A percentile compares a stretch with the other conserved stretches of the same genome.
Evolutionary conservation across 192 early-diverging fungal species (phyloP).

Genomic region (Funneliformis geosporum): DNA sequence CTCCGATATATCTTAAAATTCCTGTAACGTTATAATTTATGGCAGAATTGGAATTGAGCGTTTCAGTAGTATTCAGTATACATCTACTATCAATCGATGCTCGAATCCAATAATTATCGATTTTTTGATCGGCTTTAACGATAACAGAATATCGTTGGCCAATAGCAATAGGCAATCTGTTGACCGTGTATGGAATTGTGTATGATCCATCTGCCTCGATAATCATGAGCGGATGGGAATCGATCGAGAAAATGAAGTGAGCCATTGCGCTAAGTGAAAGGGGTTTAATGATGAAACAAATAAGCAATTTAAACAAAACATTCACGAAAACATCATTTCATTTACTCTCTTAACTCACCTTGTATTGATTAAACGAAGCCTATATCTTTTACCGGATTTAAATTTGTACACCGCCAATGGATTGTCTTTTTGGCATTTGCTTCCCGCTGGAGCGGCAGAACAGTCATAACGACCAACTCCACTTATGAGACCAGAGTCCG

Average conservation of each 20-base stretch:
- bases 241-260: conserved; percentile 78
- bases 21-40: conserved; percentile 70
- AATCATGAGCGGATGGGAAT: conserved; percentile 73
- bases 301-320: too few species aligned
- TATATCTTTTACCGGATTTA: conserved; percentile 43
- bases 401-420: conserved; percentile 34
- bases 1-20: conserved; percentile 52
- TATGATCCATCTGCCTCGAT: conserved; percentile 83
- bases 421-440: conserved; percentile 27
- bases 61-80: background rate
- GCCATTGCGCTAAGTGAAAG: conserved; percentile 22
- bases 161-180: conserved; percentile 60
- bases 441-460: conserved; percentile 32
- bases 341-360: conserved; percentile 25
- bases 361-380: conserved; percentile 61
- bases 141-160: conserved; percentile 84
- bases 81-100: conserved; percentile 58
- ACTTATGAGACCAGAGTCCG: conserved; percentile 53
- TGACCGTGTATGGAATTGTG: conserved; percentile 55
- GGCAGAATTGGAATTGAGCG: conserved; percentile 42
- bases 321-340: background rate
- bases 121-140: conserved; percentile 64
- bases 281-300: background rate
- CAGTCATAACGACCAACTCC: conserved; percentile 45
- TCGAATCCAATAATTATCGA: conserved; percentile 69